Conservation (phyloP, 208 protist species). For the Leishmania gerbilli region DNA sequence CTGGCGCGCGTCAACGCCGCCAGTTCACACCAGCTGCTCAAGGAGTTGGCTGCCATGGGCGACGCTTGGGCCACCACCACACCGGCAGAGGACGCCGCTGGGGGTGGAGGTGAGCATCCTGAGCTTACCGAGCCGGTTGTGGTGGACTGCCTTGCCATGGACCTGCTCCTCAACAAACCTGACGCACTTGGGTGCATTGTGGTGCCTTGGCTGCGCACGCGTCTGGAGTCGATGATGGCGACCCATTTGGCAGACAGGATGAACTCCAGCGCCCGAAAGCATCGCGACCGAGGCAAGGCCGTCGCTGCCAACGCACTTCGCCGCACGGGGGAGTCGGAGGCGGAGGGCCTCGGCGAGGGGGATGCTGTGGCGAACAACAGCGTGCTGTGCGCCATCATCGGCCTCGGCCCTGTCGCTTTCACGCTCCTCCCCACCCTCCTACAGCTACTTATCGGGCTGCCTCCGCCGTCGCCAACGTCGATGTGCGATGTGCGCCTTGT, state of each 20-base stretch:
- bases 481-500: conserved; percentile 43
- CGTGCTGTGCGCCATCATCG: conserved; percentile 63
- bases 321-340: background rate
- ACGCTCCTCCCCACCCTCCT: conserved; percentile 40
- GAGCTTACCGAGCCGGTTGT: conserved; percentile 15
- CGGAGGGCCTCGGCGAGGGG: background rate
- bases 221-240: conserved; percentile 23
- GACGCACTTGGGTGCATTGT: conserved; percentile 42
- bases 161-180: conserved; percentile 56
- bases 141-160: conserved; percentile 50
- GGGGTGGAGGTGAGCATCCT: background rate
- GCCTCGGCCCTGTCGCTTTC: conserved; percentile 46
- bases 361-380: conserved; percentile 6
- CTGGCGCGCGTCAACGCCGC: conserved; percentile 24
- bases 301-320: background rate
- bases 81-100: background rate
- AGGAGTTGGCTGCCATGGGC: conserved; percentile 41
- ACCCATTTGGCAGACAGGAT: background rate
- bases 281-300: background rate
- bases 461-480: conserved; percentile 18
- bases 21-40: conserved; percentile 11
- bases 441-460: conserved; percentile 42
- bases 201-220: conserved; percentile 43
- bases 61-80: conserved; percentile 20
- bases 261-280: background rate